phyloP scores from a whole-genome alignment of 2,329 filamentous ascomycete species.

The Pestalotiopsis sp. region DNA sequence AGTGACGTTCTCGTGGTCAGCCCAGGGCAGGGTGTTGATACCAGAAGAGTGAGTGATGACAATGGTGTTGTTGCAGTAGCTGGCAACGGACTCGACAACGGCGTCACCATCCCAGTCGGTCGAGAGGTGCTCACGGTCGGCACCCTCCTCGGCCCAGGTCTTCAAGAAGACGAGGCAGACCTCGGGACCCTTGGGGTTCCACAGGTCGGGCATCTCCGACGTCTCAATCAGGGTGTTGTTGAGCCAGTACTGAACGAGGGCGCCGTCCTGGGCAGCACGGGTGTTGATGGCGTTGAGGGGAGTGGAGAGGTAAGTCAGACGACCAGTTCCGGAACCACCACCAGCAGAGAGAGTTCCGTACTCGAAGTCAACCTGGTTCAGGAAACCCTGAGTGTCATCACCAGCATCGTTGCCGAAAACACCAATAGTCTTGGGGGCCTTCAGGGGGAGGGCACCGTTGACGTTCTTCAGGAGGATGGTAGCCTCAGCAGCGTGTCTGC shows the following conservation, averaged over 20 bases:
- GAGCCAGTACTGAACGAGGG: conserved; percentile 44
- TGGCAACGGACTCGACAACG: conserved; percentile 51
- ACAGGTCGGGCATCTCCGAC: conserved; percentile 45
- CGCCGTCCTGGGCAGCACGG: conserved; percentile 44
- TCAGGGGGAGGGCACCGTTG: conserved; percentile 60
- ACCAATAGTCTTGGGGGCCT: conserved; percentile 58
- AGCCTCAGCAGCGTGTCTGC: conserved; percentile 41
- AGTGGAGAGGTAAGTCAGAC: conserved; percentile 56
- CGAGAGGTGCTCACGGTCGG: conserved; percentile 55
- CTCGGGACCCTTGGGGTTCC: conserved; percentile 55
- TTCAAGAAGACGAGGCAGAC: conserved; percentile 69
- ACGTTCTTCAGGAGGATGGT: conserved; percentile 71
- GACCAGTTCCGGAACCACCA: conserved; percentile 59
- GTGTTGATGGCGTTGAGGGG: conserved; percentile 58
- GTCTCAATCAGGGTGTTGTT: conserved; percentile 44
- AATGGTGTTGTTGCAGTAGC: conserved; percentile 51
- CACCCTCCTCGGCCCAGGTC: conserved; percentile 67
- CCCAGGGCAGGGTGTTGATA: conserved; percentile 55
- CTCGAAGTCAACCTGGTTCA: conserved; percentile 66
- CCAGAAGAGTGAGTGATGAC: conserved; percentile 65
- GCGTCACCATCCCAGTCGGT: conserved; percentile 66
- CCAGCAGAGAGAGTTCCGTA: conserved; percentile 59
- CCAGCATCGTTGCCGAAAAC: conserved; percentile 63
- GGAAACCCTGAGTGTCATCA: conserved; percentile 67
- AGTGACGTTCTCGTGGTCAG: conserved; percentile 61